These are phyloP conservation scores for Aspergillus texensis DNA, from an alignment of 2,329 filamentous ascomycete genomes.

Conservation along the genomic window DNA sequence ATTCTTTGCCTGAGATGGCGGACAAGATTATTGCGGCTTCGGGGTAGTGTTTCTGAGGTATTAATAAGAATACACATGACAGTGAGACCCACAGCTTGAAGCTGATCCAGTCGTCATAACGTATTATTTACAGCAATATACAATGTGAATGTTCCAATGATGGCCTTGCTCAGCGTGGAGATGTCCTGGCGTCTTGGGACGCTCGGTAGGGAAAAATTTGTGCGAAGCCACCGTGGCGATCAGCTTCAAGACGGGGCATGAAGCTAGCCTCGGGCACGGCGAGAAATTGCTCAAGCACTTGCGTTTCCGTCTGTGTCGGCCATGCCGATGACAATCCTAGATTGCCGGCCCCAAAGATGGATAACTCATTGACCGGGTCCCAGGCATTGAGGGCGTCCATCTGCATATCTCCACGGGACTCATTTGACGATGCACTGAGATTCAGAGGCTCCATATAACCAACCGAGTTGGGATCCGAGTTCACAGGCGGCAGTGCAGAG, in stretches of 20 bases:
- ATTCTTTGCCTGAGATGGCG: slow-evolving; percentile 53
- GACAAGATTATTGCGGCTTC: slow-evolving; percentile 29
- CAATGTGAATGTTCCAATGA: neutral
- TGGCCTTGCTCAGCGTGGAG: neutral
- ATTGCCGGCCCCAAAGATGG: slow-evolving; percentile 19
- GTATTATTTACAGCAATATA: neutral
- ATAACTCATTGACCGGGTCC: slow-evolving; percentile 16
- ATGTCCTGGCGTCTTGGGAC: neutral
- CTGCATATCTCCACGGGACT: neutral
- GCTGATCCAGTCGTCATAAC: neutral
- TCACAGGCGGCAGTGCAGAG: neutral
- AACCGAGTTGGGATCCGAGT: neutral
- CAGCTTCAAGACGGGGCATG: neutral
- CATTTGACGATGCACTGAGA: neutral
- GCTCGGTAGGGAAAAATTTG: neutral
- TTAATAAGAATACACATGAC: no score
- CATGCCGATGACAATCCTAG: slow-evolving; percentile 16
- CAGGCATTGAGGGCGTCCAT: slow-evolving; percentile 12
- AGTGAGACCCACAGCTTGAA: no score
- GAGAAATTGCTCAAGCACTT: slow-evolving; percentile 26
- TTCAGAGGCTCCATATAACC: neutral
- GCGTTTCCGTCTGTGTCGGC: slow-evolving; percentile 24
- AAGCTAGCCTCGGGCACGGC: neutral
- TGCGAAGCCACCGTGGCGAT: neutral
- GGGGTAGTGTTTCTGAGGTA: neutral